These are phyloP conservation scores for Aureobasidium sp. DNA, from an alignment of 2,329 filamentous ascomycete genomes.

Conservation along the genomic window DNA sequence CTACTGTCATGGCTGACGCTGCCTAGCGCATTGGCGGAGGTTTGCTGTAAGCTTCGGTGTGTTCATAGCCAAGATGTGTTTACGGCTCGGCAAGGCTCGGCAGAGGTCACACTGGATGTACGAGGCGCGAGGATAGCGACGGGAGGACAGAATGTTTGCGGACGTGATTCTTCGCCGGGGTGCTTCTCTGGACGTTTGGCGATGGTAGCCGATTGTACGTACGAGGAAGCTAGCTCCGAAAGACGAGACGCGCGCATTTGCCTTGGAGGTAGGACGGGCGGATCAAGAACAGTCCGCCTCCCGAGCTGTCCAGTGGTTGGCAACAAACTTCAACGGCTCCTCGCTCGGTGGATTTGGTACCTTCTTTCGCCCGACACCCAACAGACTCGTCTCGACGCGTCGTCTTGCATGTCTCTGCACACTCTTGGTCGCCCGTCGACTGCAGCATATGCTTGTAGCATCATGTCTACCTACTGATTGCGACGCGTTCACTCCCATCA, in stretches of 20 bases:
- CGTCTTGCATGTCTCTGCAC: background rate
- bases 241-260: no score
- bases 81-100: background rate
- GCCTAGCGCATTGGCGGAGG: conserved; percentile 8
- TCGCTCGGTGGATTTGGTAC: background rate
- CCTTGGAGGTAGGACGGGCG: background rate
- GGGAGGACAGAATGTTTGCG: no score
- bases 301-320: background rate
- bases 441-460: background rate
- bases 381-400: background rate
- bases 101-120: background rate
- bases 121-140: no score
- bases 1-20: conserved; percentile 8
- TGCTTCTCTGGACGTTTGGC: no score
- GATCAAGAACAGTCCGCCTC: background rate
- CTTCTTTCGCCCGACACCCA: conserved; percentile 1
- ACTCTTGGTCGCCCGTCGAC: background rate
- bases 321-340: background rate
- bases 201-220: no score
- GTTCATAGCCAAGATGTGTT: background rate
- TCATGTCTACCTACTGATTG: background rate
- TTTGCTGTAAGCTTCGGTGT: background rate
- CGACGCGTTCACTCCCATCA: background rate
- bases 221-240: no score
- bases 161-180: no score